Evolutionary conservation across 345 rosid genomes (phyloP), one percentile per base, ranked within the genome.

Genomic region (Salix udensis): DNA sequence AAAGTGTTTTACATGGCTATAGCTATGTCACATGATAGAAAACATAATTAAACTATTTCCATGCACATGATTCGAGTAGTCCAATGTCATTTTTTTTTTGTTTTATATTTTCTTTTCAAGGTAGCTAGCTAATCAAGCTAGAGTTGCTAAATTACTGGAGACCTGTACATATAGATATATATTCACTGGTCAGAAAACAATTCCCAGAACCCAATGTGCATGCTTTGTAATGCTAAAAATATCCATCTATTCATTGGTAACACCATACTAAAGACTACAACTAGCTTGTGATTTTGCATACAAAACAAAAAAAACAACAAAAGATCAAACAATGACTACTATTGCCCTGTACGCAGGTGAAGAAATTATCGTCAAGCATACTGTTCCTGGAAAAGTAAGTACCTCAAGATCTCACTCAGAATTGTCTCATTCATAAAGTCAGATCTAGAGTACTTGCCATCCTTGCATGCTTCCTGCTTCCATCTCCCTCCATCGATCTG

Each of bases 391-490:
- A 68, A 44, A 68, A 76, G 67, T 65, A 86, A 91, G 91, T 89
- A 86, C 90, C 87, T 89, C 90, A 85, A 81, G 87, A 88, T 87
- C 97, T 89, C 90, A 88, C 89, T 89, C 74, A 85, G 87, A 88
- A 89, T 77, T 78, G 79, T 79, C 88, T 58, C 84, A 86, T 90
- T 91, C 97, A 90, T 71, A 91, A 80, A 89, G 97, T 90, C 87
- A 91, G 98, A 88, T 94, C 94, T 76, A 87, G 92, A 80, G 90
- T 85, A 91, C 92, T 90, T 77, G 88, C 83, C 78, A 74, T 75
- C 74, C 83, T 76, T 71, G 76, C 76, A 50, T 44, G 69, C 85
- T 83, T 84, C 65, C 83, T 74, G 66, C 72, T 79, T 66, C 76
- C 79, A 71, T 78, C 77, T 79, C 65, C 76, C 74, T 79, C 81